phyloP scores from a whole-genome alignment of 768 basidiomycete genomes.

The Thelephora ganbajun region DNA sequence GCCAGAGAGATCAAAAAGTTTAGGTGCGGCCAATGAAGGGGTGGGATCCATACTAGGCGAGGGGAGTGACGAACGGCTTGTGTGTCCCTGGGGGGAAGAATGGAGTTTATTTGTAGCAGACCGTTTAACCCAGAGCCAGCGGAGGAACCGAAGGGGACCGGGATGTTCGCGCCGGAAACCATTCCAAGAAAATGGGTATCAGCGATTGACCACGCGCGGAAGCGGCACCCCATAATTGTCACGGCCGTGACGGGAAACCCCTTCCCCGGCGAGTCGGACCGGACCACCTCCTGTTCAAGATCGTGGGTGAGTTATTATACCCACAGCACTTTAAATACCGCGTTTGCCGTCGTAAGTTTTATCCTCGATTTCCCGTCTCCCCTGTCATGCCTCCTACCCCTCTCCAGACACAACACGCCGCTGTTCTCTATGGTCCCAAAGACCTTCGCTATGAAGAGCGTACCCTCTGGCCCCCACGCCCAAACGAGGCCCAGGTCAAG shows the following conservation, averaged over 20 bases:
- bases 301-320: constrained; percentile 1
- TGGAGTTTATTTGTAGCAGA: no score
- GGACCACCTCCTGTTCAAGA: no score
- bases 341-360: constrained; percentile 10
- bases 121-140: no score
- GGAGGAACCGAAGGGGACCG: neutral
- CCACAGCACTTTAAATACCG: constrained; percentile 8
- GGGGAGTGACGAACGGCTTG: no score
- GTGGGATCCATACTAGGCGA: constrained; percentile 33
- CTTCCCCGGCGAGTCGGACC: no score
- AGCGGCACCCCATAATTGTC: no score
- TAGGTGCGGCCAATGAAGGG: constrained; percentile 30
- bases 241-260: no score
- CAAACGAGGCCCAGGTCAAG: constrained; percentile 67
- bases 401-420: constrained; percentile 47
- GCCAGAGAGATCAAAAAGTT: constrained; percentile 54
- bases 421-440: constrained; percentile 70
- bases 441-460: constrained; percentile 76
- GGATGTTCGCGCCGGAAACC: neutral
- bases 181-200: neutral
- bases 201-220: no score
- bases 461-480: constrained; percentile 53
- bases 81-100: no score
- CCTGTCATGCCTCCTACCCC: constrained; percentile 29
- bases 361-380: constrained; percentile 11